Percentiles rank a stretch among this genome's conserved stretches.
Conservation (phyloP, 108 stramenopile genomes). For the Phaeodactylum tricornutum region DNA sequence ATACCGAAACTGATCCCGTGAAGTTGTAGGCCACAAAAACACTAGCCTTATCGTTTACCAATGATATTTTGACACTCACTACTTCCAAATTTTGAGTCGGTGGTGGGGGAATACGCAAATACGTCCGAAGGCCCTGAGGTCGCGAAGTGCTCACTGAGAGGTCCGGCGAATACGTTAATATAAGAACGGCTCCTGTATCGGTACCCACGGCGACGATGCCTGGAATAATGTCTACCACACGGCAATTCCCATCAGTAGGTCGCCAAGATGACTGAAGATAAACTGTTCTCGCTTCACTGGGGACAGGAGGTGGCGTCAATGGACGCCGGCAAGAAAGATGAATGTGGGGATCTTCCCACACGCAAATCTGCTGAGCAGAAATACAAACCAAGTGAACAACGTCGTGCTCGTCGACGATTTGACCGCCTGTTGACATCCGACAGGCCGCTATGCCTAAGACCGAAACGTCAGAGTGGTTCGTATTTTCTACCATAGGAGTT, state of each 20-base stretch:
- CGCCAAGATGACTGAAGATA: slow-evolving; percentile 35
- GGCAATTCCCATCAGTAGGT: slow-evolving; percentile 37
- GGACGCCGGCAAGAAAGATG: slow-evolving; percentile 27
- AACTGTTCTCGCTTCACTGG: slow-evolving; percentile 13
- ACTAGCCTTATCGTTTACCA: slow-evolving; percentile 15
- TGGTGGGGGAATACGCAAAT: slow-evolving; percentile 67
- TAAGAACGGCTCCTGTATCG: slow-evolving; percentile 46
- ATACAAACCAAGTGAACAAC: slow-evolving; percentile 37
- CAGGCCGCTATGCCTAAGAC: too few relatives aligned
- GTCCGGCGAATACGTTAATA: slow-evolving; percentile 43
- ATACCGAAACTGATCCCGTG: too few relatives aligned
- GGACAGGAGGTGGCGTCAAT: neutral
- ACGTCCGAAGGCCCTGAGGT: slow-evolving; percentile 16
- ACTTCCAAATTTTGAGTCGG: slow-evolving; percentile 11
- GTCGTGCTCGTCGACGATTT: slow-evolving; percentile 6
- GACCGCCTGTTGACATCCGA: too few relatives aligned
- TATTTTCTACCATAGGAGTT: too few relatives aligned
- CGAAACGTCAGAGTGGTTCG: too few relatives aligned
- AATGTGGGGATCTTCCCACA: slow-evolving; percentile 45
- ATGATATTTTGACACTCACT: slow-evolving; percentile 13
- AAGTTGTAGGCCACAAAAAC: slow-evolving; percentile 31
- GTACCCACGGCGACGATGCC: slow-evolving; percentile 75
- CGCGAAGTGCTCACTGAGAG: neutral
- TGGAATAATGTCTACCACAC: slow-evolving; percentile 49
- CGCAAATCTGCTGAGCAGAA: slow-evolving; percentile 13